Base-by-base conservation (phyloP, 192 early-diverging fungal genomes). In the Mortierella hygrophila region DNA sequence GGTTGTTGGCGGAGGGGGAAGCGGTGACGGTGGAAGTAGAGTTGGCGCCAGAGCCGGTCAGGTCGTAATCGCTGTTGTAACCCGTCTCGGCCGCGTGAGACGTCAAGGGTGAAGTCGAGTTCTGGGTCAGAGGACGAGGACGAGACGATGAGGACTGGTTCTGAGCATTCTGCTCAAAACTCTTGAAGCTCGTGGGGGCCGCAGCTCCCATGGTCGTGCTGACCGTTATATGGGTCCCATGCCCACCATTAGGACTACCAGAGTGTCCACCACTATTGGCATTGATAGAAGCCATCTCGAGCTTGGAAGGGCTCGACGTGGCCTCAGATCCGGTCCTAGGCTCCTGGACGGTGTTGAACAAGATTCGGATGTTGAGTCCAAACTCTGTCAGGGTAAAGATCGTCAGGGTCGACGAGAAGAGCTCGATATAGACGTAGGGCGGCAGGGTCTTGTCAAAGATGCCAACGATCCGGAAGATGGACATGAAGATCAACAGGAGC, bases 331-430 rank as follows among this genome's bases (percentile, higher is more conserved):
- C 42, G 29, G 75, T 52, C 55, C 73, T 88, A 0, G 81, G 70
- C 10, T 76, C 74, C 11, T 75, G 70, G 20, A 83, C 74, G 4
- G 81, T 79, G 38, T 80, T 76, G 63, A 88, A 88, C 10, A 88
- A 38, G 44, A 80, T 77, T 0, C 81, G 87, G 42, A 88, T 88
- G 47, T 82, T 88, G 32, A 88, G 72, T 8, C 87, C 87, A 77
- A 88, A 88, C 49, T 88, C 87, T 9, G 87, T 88, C 37, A 88
- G 32, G 29, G 72, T 83, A 44, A 88, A 88, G 52, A 88, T 83
- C 4, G 87, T 88, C 60, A 88, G 74, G 0, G 87, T 83, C 13
- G 87, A 82, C 37, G 81, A 83, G 54, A 88, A 83, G 21, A 88
- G 54, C 41, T 88, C 87, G 6, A 73, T 77, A 47, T 88, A 88